Conservation (phyloP, 2,329 filamentous ascomycete genomes). For the Moelleriella libera region DNA sequence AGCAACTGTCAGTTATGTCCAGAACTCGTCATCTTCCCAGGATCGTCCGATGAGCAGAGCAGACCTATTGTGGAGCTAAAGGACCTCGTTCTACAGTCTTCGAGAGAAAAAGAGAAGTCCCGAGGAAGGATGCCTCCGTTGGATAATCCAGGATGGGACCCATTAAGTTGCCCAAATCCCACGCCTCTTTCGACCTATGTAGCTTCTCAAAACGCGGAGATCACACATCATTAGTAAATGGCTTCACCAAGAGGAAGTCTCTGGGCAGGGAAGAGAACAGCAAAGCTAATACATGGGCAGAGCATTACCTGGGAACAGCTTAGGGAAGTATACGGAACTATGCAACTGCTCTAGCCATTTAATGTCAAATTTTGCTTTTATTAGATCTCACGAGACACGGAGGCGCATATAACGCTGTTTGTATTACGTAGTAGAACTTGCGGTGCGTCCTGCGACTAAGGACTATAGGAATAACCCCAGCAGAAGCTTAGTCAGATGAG, state of each 20-base stretch:
- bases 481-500: too few relatives aligned
- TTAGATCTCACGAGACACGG: neutral
- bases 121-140: constrained; percentile 4
- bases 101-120: constrained; percentile 6
- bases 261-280: constrained; percentile 7
- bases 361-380: neutral
- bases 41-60: constrained; percentile 13
- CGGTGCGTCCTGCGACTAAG: neutral
- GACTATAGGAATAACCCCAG: neutral
- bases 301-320: constrained; percentile 11
- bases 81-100: constrained; percentile 5
- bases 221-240: constrained; percentile 11
- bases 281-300: constrained; percentile 4
- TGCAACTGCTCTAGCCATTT: constrained; percentile 5
- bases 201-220: constrained; percentile 8
- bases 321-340: constrained; percentile 8
- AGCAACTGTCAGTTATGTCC: constrained; percentile 19
- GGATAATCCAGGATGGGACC: constrained; percentile 3
- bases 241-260: constrained; percentile 7
- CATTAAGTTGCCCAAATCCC: constrained; percentile 1
- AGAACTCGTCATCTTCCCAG: constrained; percentile 17
- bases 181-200: constrained; percentile 9
- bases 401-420: neutral
- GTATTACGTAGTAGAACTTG: neutral
- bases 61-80: constrained; percentile 7